phyloP scores from a whole-genome alignment of 306 rosid genomes.

The Parietaria judaica region DNA sequence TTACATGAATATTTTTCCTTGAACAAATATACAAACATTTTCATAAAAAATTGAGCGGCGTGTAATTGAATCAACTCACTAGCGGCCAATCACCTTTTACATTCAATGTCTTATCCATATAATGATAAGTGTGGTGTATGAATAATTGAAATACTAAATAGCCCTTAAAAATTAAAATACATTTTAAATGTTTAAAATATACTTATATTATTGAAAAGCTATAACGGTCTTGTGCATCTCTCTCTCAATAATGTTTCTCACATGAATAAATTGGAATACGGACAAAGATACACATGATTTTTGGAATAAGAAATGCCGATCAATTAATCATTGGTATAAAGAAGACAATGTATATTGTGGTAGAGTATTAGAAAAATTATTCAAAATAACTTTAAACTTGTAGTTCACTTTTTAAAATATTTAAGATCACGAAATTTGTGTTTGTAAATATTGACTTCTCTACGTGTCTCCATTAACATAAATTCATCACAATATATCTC shows the following conservation, averaged over 20 bases:
- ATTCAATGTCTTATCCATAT: constrained; percentile 13
- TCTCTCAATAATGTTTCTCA: neutral
- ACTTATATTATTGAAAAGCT: neutral
- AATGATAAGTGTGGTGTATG: neutral
- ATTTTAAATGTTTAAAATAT: neutral
- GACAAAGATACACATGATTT: neutral
- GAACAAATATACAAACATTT: no score
- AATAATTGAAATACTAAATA: no score
- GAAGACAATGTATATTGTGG: no score
- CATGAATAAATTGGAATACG: neutral
- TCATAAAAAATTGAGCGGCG: neutral
- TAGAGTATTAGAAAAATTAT: no score
- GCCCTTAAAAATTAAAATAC: neutral
- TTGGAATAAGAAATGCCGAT: neutral
- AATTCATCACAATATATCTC: no score
- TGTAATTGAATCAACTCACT: neutral
- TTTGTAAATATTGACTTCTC: no score
- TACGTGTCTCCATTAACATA: no score
- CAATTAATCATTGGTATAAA: neutral
- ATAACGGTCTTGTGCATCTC: neutral
- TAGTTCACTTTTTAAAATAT: no score
- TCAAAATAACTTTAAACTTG: no score
- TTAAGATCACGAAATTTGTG: no score
- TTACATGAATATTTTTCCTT: no score
- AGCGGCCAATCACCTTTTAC: constrained; percentile 20